A percentile compares a stretch with the other conserved stretches of the same genome.
Conservation (phyloP, 2,329 filamentous ascomycete species). For the Thelonectria discophora region DNA sequence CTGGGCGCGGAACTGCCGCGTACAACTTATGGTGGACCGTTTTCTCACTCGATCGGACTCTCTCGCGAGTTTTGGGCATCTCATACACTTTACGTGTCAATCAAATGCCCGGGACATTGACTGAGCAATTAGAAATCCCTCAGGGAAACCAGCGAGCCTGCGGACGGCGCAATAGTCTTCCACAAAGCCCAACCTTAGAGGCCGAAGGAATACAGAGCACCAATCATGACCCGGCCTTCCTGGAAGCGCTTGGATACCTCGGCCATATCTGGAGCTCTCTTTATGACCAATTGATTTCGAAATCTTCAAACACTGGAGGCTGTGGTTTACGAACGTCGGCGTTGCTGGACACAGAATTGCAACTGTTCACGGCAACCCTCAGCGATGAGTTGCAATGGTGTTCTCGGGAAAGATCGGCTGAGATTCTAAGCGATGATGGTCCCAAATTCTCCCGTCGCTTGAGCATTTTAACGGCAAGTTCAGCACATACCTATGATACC, state of each 20-base stretch:
- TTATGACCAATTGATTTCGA: not conserved
- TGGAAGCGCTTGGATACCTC: not conserved
- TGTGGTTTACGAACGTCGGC: not conserved
- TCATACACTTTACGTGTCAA: not conserved
- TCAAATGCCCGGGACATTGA: not conserved
- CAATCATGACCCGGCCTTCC: not conserved
- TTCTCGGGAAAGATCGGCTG: not conserved
- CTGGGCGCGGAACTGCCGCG: not conserved
- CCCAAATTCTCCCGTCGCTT: not conserved
- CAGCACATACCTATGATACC: not conserved
- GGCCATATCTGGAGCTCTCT: not conserved
- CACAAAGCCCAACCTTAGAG: not conserved
- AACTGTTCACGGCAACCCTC: not conserved
- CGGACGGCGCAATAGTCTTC: not conserved
- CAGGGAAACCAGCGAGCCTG: not conserved
- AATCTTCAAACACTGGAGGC: not conserved
- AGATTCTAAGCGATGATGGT: not conserved
- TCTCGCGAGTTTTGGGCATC: not conserved
- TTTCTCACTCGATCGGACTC: not conserved
- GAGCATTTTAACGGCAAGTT: not conserved
- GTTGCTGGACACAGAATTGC: not conserved
- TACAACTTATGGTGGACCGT: conserved; percentile 1
- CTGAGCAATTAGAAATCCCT: not conserved
- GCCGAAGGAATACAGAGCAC: not conserved
- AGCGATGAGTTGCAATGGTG: not conserved